These are phyloP conservation scores for Nigrospora oryzae DNA, from an alignment of 2,329 filamentous ascomycete genomes.

Conservation along the genomic window DNA sequence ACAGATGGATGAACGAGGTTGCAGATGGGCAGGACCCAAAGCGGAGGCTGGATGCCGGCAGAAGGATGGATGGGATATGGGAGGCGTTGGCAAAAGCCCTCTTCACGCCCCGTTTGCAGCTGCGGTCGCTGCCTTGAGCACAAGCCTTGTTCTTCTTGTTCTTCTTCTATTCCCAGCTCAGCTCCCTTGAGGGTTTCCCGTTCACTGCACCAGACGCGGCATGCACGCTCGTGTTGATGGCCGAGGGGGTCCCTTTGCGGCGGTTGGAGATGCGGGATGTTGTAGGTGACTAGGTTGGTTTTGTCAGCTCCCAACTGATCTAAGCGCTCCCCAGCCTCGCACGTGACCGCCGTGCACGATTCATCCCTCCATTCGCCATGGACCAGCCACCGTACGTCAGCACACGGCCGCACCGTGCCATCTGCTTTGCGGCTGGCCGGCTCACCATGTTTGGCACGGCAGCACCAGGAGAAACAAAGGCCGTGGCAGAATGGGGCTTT, in stretches of 20 bases:
- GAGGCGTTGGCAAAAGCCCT: not conserved
- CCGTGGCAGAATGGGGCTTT: no score
- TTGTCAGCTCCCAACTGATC: not conserved
- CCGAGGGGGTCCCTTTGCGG: not conserved
- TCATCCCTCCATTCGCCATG: not conserved
- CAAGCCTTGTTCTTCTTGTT: not conserved
- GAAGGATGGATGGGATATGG: not conserved
- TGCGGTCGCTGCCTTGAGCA: not conserved
- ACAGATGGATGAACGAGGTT: not conserved
- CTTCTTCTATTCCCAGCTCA: not conserved
- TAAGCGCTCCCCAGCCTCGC: not conserved
- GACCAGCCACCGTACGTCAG: no score
- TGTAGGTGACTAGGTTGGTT: not conserved
- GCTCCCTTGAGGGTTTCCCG: not conserved
- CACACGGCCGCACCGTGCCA: no score
- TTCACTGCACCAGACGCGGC: not conserved
- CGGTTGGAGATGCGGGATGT: not conserved
- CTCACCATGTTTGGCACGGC: no score
- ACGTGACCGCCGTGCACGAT: not conserved
- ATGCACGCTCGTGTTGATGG: not conserved
- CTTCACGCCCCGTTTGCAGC: not conserved
- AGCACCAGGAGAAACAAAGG: no score
- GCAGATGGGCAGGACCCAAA: not conserved
- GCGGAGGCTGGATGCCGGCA: not conserved
- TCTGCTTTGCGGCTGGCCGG: no score